Percentiles rank a stretch among this genome's conserved stretches.
phyloP scores from a whole-genome alignment of 768 basidiomycete species.

The Mrakia blollopis region DNA sequence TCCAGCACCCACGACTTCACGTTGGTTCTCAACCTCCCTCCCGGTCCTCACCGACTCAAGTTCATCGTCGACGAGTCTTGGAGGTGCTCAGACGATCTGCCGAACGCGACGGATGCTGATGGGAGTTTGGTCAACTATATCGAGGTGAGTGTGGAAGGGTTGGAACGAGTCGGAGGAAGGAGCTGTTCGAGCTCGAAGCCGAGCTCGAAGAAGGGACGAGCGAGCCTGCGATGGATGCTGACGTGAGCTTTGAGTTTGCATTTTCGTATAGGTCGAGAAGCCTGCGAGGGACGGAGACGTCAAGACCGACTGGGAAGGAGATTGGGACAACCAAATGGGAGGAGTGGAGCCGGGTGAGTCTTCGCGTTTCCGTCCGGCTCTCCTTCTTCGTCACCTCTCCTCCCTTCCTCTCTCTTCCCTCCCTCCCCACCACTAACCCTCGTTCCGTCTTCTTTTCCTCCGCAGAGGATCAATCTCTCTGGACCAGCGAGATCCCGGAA shows the following conservation, averaged over 20 bases:
- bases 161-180: neutral
- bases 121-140: conserved; percentile 93
- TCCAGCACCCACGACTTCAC: conserved; percentile 43
- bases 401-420: neutral
- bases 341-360: conserved; percentile 9
- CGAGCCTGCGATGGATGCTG: neutral
- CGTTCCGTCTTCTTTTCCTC: too few species aligned
- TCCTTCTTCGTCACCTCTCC: neutral
- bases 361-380: neutral
- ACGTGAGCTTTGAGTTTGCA: neutral
- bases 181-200: too few species aligned
- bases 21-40: conserved; percentile 55
- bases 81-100: conserved; percentile 57
- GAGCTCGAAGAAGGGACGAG: neutral
- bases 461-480: conserved; percentile 48
- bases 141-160: conserved; percentile 53
- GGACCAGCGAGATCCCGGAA: conserved; percentile 74
- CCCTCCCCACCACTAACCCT: too few species aligned
- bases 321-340: conserved; percentile 18
- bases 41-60: conserved; percentile 88
- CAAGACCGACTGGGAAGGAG: conserved; percentile 21
- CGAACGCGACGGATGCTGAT: conserved; percentile 82
- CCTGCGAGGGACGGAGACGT: conserved; percentile 22
- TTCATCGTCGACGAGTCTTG: conserved; percentile 90
- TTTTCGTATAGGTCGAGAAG: conserved; percentile 22